phyloP scores from a whole-genome alignment of 768 basidiomycete genomes.

The Crucibulum laeve region DNA sequence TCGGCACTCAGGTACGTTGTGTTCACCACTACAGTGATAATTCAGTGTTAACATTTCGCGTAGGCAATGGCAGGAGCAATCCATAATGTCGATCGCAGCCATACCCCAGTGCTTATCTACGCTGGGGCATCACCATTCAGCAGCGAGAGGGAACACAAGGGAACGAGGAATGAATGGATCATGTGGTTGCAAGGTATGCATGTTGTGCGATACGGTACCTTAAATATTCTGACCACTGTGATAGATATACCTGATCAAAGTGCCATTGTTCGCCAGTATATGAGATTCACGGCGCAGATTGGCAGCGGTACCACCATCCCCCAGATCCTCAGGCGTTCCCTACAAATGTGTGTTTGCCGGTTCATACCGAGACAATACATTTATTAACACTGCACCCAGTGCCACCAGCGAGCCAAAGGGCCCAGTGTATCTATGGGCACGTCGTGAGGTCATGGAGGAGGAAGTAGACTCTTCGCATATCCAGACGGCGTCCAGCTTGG shows the following conservation, averaged over 20 bases:
- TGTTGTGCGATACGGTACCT: not conserved
- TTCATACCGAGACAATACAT: not conserved
- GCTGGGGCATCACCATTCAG: conserved; percentile 67
- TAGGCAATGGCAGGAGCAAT: conserved; percentile 68
- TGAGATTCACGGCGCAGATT: conserved; percentile 63
- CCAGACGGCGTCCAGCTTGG: conserved; percentile 18
- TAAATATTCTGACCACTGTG: not conserved
- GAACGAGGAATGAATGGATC: conserved; percentile 69
- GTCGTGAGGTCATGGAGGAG: conserved; percentile 69
- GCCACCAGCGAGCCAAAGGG: conserved; percentile 70
- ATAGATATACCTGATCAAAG: conserved; percentile 70
- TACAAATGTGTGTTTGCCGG: conserved; percentile 53
- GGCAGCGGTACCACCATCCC: conserved; percentile 47
- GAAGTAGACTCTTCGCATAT: conserved; percentile 40
- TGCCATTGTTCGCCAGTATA: conserved; percentile 70
- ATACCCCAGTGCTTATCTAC: conserved; percentile 65
- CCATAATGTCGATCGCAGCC: conserved; percentile 63
- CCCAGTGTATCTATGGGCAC: conserved; percentile 70
- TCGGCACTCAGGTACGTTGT: conserved; percentile 54
- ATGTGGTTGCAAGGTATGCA: conserved; percentile 64
- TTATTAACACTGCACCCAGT: conserved; percentile 23
- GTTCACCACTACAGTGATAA: not conserved
- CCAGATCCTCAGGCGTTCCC: conserved; percentile 47
- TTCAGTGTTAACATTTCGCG: not conserved
- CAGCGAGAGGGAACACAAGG: conserved; percentile 49